Base-by-base conservation (phyloP, 2,329 filamentous ascomycete species). In the Fusarium oxysporum region DNA sequence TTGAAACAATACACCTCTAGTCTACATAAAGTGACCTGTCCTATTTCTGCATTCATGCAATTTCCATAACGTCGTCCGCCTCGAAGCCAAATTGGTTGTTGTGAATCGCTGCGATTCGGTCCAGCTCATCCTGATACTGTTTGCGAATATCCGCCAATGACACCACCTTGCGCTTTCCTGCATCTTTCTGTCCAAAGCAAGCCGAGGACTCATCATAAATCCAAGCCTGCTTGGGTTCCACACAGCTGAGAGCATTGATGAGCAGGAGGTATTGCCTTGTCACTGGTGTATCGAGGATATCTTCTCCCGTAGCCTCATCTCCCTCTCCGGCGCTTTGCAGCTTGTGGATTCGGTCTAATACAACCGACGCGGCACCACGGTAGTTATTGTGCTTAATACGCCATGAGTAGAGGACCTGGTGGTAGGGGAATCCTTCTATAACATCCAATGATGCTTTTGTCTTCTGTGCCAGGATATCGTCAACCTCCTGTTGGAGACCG, bases 331-430 rank as follows among this genome's bases (percentile, higher is more conserved):
- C 85, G 32, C 85, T 83, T 68, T 87, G 86, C 21, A 93, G 84
- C 80, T 89, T 90, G 74, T 90, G 88, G 59, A 93, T 87, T 40
- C 90, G 86, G 76, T 92, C 89, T 28, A 92, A 83, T 9, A 92
- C 83, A 33, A 91, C 85, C 4, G 89, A 86, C 6, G 91, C 90
- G 3, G 89, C 91, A 56, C 96, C 96, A 48, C 96, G 93, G 86
- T 95, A 97, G 83, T 98, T 93, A 77, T 91, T 90, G 74, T 92
- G 92, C 70, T 91, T 91, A 73, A 97, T 92, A 57, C 96, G 91
- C 90, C 96, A 98, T 6, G 95, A 92, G 81, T 98, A 97, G 53
- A 98, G 89, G 63, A 98, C 92, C 77, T 96, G 93, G 79, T 96
- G 93, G 79, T 95, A 97, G 7, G 94, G 93, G n/a, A 94, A 93